These are phyloP conservation scores for Aspergillus ellipticus DNA, from an alignment of 495 filamentous ascomycete species.

Conservation along the genomic window DNA sequence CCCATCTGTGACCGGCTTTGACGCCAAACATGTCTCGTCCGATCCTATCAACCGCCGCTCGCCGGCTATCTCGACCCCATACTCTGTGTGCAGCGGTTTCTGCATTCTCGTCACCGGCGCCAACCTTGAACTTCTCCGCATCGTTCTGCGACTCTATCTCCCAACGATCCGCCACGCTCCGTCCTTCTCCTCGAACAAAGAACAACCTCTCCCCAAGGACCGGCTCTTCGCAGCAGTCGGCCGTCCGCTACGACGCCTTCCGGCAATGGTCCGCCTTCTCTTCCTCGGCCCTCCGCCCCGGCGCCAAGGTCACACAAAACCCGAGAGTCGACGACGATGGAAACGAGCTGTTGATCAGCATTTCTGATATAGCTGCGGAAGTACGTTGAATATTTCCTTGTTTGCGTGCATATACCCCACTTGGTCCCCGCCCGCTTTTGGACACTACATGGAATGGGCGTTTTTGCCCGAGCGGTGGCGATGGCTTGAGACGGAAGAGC, in stretches of 20 bases:
- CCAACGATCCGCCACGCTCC: neutral
- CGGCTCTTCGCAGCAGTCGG: neutral
- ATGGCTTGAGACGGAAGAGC: conserved; percentile 1
- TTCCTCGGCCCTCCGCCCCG: conserved; percentile 26
- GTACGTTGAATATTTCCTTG: conserved; percentile 44
- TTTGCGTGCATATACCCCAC: neutral
- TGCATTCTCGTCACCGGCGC: conserved; percentile 26
- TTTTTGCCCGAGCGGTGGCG: neutral
- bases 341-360: conserved; percentile 73
- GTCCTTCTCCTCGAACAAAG: neutral
- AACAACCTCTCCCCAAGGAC: neutral
- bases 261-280: conserved; percentile 29
- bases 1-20: neutral
- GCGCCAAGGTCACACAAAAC: conserved; percentile 34
- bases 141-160: conserved; percentile 16
- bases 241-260: neutral
- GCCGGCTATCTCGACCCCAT: conserved; percentile 22
- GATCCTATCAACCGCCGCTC: conserved; percentile 20
- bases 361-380: conserved; percentile 76
- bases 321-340: conserved; percentile 63
- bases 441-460: neutral
- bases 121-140: conserved; percentile 34
- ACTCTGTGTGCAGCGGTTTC: conserved; percentile 10
- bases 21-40: conserved; percentile 28
- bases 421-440: neutral